Evolutionary conservation across 495 filamentous ascomycete species (phyloP), one percentile per base, ranked within the genome.

Genomic region (Cercophora samala): DNA sequence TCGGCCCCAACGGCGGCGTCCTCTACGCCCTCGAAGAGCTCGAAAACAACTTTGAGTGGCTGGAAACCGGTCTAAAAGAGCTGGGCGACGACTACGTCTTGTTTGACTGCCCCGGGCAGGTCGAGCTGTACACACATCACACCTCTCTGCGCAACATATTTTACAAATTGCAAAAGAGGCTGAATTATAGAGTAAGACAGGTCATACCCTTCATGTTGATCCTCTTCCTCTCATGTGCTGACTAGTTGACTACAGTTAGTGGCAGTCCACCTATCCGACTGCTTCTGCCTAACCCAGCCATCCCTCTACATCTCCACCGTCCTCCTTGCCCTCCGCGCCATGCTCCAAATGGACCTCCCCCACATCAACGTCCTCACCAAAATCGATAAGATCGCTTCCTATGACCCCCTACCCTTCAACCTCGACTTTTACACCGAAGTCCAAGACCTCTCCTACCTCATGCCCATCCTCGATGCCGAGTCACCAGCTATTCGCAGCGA

Each of bases 361-460:
- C 92, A 97, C 72, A 83, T 99, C 64, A 98, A 99, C 76, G 91
- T 98, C 65, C 84, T 99, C 24, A 97, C 93, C 21, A 99, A 99
- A 79, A 96, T 99, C 77, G 95, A 99, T 79, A 96, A 95, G 68
- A 81, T 98, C 32, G 66, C 81, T 13, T 80, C 84, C 13, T 97
- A 96, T 73, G 85, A 89, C 54, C 86, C 89, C 9, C 86, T 98
- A 0, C 91, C 93, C 0, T 97, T 99, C 82, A 93, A 94, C 70
- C 86, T 99, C 46, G 93, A 97, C 69, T 99, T 88, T 76, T 99
- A 98, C 78, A 97, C 95, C 62, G 95, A 99, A 74, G 93, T 97
- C n/a, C 92, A 98, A 78, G 92, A 97, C 65, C 87, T 99, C 5
- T 83, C 83, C 3, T 91, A 96, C 69, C 86, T 99, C 19, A 83